A percentile compares a stretch with the other conserved stretches of the same genome.
Evolutionary conservation across 495 filamentous ascomycete species (phyloP).

Genomic region (Friedmanniomyces simplex): DNA sequence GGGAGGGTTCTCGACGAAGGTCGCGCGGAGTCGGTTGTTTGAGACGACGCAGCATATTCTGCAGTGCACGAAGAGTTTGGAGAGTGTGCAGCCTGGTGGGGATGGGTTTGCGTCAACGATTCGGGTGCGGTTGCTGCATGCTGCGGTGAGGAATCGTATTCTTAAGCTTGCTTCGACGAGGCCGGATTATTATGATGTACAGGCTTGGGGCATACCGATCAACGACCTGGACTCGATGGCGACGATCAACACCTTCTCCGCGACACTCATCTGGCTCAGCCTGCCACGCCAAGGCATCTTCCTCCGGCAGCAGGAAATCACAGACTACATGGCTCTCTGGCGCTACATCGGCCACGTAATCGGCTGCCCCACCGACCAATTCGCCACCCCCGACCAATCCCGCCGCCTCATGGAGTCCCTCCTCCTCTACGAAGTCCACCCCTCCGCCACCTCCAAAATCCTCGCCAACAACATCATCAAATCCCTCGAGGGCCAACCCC

Average conservation of each 20-base stretch:
- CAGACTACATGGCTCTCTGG: slow-evolving; percentile 68
- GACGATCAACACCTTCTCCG: slow-evolving; percentile 60
- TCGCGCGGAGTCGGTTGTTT: slow-evolving; percentile 57
- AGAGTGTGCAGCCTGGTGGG: slow-evolving; percentile 58
- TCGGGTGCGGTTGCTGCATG: slow-evolving; percentile 66
- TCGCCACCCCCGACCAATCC: slow-evolving; percentile 45
- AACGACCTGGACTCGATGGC: slow-evolving; percentile 65
- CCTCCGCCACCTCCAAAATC: slow-evolving; percentile 47
- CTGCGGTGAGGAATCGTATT: slow-evolving; percentile 57
- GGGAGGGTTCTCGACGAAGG: slow-evolving; percentile 62
- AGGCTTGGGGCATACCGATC: slow-evolving; percentile 54
- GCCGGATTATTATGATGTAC: slow-evolving; percentile 54
- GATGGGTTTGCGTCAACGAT: slow-evolving; percentile 57
- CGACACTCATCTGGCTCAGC: slow-evolving; percentile 54
- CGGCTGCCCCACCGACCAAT: slow-evolving; percentile 51
- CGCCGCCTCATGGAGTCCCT: slow-evolving; percentile 56
- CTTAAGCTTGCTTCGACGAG: slow-evolving; percentile 43
- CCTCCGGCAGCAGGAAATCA: slow-evolving; percentile 48
- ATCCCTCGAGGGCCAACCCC: slow-evolving; percentile 50
- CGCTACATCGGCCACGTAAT: slow-evolving; percentile 61
- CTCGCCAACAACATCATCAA: slow-evolving; percentile 68
- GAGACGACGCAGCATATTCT: slow-evolving; percentile 71
- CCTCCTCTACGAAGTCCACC: slow-evolving; percentile 51
- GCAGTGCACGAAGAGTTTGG: slow-evolving; percentile 53
- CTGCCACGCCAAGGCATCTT: slow-evolving; percentile 66